These are phyloP conservation scores for Agrostemma githago DNA, from an alignment of 148 eudicot genomes.

Conservation along the genomic window DNA sequence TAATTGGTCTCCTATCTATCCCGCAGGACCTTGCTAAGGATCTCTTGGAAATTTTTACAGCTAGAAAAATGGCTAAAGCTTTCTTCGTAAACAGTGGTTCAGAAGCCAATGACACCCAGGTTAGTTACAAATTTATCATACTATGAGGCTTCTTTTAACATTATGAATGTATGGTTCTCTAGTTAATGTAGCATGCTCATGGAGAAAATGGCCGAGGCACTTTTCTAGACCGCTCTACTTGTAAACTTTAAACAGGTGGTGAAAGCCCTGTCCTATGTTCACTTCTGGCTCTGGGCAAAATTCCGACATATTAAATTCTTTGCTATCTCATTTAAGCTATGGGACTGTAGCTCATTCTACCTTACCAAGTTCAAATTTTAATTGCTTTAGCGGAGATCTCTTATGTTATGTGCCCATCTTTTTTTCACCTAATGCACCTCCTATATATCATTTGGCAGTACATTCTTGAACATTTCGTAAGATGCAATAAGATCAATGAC, in stretches of 20 bases:
- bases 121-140: conserved; percentile 9
- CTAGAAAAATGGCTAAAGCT: conserved; percentile 74
- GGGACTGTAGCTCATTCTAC: background rate
- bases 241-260: background rate
- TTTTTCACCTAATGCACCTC: background rate
- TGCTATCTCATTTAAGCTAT: background rate
- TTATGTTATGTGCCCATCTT: background rate
- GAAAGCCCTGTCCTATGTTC: background rate
- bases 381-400: background rate
- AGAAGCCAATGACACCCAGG: conserved; percentile 98
- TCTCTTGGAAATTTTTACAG: conserved; percentile 65
- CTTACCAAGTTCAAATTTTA: background rate
- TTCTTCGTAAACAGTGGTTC: conserved; percentile 97
- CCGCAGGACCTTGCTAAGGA: conserved; percentile 84
- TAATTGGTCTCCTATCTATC: conserved; percentile 6
- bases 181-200: background rate
- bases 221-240: background rate
- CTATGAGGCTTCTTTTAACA: background rate
- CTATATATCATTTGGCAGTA: background rate
- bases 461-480: background rate
- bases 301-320: background rate
- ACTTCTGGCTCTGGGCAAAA: background rate
- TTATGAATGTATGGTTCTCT: background rate
- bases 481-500: too few species aligned
- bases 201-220: background rate